A percentile compares a stretch with the other conserved stretches of the same genome.
phyloP scores from a whole-genome alignment of 108 stramenopile species.

The Fragilariopsis cylindrus region DNA sequence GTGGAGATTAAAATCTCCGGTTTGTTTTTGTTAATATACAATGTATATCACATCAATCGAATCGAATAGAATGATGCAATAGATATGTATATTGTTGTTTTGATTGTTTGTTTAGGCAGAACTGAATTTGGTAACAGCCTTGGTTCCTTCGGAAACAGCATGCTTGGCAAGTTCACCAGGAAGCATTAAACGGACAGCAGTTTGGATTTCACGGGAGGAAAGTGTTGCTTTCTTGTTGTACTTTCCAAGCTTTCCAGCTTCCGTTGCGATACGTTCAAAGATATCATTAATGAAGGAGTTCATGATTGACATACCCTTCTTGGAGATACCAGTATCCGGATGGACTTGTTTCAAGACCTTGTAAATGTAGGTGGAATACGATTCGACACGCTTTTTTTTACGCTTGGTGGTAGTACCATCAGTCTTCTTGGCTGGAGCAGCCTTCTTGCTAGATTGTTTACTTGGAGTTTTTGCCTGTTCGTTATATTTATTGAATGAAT shows the following conservation, averaged over 20 bases:
- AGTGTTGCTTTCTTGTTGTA: constrained; percentile 96
- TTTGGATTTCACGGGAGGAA: constrained; percentile 90
- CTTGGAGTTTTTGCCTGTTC: constrained; percentile 60
- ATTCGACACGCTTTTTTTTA: constrained; percentile 83
- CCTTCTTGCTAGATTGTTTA: constrained; percentile 63
- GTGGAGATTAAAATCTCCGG: constrained; percentile 29
- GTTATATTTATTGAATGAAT: no score
- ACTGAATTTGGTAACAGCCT: constrained; percentile 33
- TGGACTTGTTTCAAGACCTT: constrained; percentile 90
- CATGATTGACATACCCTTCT: constrained; percentile 93
- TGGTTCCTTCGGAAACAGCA: constrained; percentile 79
- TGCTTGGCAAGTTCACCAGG: constrained; percentile 95
- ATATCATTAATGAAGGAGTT: constrained; percentile 95
- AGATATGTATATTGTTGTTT: neutral
- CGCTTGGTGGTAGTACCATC: neutral
- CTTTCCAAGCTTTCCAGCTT: constrained; percentile 86
- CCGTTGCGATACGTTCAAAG: constrained; percentile 89
- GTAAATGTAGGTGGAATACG: constrained; percentile 93
- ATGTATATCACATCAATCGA: neutral
- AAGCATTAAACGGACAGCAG: constrained; percentile 88
- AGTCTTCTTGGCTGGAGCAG: constrained; percentile 27
- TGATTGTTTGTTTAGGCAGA: neutral
- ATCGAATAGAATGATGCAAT: neutral
- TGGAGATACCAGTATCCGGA: constrained; percentile 89
- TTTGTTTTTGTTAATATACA: neutral